Evolutionary conservation across 1,284 basidiomycete species (phyloP).

Genomic region (Trichosporon sp.): DNA sequence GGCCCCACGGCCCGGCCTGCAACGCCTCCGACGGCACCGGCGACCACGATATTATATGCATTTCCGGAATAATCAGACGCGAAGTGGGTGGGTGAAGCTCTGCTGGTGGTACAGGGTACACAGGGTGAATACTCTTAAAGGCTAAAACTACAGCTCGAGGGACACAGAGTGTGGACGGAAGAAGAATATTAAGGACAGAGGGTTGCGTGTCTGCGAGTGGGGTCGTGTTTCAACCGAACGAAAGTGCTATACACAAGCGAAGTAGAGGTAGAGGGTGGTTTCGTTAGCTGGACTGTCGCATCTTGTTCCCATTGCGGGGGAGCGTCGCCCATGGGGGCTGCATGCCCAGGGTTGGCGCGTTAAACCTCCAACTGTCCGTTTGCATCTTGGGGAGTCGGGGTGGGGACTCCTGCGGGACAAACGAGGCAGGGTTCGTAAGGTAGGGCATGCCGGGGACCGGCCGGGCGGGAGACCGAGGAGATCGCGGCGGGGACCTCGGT

Average conservation of each 20-base stretch:
- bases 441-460: neutral
- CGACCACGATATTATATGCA: neutral
- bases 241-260: neutral
- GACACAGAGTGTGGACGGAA: neutral
- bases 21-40: too few species aligned
- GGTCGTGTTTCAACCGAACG: neutral
- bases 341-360: conserved; percentile 3
- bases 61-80: neutral
- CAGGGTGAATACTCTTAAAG: neutral
- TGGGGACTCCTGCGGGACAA: neutral
- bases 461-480: neutral
- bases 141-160: neutral
- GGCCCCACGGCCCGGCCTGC: neutral
- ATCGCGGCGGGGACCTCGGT: neutral
- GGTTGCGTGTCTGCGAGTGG: neutral
- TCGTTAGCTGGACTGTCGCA: neutral
- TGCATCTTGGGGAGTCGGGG: conserved; percentile 10
- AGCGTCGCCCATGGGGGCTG: neutral
- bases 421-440: neutral
- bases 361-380: conserved; percentile 18
- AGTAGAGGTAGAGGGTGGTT: neutral
- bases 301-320: neutral
- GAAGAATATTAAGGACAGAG: neutral
- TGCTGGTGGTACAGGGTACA: neutral
- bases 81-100: neutral